A percentile compares a stretch with the other conserved stretches of the same genome.
Conservation (phyloP, 768 basidiomycete genomes). For the Cystobasidiopsis lactophilus region DNA sequence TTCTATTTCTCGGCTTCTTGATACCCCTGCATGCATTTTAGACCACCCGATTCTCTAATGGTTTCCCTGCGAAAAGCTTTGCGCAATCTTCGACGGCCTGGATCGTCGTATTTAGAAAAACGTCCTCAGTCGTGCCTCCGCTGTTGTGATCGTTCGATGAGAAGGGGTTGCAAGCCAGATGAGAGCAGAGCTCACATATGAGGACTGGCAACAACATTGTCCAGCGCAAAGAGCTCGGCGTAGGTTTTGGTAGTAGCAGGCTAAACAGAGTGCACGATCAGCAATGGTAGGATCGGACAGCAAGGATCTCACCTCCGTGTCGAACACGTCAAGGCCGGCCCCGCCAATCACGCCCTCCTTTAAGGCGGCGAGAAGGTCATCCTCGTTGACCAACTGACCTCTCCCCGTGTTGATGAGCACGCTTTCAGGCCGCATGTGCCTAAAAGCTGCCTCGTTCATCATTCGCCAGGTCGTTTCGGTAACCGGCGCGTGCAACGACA, state of each 20-base stretch:
- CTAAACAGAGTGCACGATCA: constrained; percentile 46
- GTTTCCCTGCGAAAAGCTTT: not conserved
- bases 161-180: not conserved
- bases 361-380: constrained; percentile 33
- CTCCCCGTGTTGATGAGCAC: constrained; percentile 46
- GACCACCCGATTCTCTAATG: not conserved
- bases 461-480: constrained; percentile 34
- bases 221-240: constrained; percentile 33
- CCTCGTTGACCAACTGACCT: constrained; percentile 43
- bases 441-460: constrained; percentile 32
- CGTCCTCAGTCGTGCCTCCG: not conserved
- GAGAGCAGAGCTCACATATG: constrained; percentile 32
- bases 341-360: constrained; percentile 33
- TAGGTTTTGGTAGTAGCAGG: constrained; percentile 32
- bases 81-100: not conserved
- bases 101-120: not conserved
- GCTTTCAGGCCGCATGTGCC: constrained; percentile 36
- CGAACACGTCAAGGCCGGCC: constrained; percentile 25
- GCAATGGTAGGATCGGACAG: not conserved
- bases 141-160: not conserved
- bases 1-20: too few relatives aligned
- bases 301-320: not conserved
- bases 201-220: constrained; percentile 39
- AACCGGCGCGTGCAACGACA: constrained; percentile 41
- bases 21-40: not conserved